Evolutionary conservation across 306 rosid genomes (phyloP), one percentile per base, ranked within the genome.

Genomic region (Biancaea sappan): DNA sequence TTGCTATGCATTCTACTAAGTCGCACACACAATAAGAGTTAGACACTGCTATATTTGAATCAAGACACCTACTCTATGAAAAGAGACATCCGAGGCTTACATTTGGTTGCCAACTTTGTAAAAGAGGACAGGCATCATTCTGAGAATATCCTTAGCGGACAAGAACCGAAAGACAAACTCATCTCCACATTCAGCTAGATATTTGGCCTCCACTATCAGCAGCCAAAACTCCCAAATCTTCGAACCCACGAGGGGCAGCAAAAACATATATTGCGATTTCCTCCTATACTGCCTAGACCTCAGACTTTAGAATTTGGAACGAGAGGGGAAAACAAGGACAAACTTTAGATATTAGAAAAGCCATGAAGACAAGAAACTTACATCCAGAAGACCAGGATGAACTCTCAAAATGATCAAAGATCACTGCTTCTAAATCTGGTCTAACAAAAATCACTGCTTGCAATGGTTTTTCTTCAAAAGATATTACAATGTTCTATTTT

Each of bases 371-470:
- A n/a, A 60, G 11, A 34, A 60, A 19, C 28, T 32, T 60, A 32
- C 28, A 34, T 34, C n/a, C 66, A 60, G 28, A 28, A 9, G 26
- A 32, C 8, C 8, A 60, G 40, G 46, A 60, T 14, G n/a, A 60
- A 34, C 19, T 34, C 44, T 60, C 21, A 31, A 29, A 10, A 31
- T 59, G 25, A n/a, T 34, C 46, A 60, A 34, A n/a, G 28, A 60
- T 34, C 66, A 60, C 66, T 7, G 66, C 46, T 18, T n/a, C 46
- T 60, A 34, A 34, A 60, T 18, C 44, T 60, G 66, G 28, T 34
- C 44, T 9, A 60, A 32, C 26, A 32, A 16, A n/a, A n/a, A 60
- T 34, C 66, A 60, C 66, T 7, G 66, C 46, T 18, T n/a, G 18
- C 26, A 32, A 16, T 9, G 8, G 4, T 60, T 19, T 58, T 34